Percentiles rank a stretch among this genome's conserved stretches.
Evolutionary conservation across 805 yeast genomes (phyloP).

Genomic region (Wickerhamiella brachini): DNA sequence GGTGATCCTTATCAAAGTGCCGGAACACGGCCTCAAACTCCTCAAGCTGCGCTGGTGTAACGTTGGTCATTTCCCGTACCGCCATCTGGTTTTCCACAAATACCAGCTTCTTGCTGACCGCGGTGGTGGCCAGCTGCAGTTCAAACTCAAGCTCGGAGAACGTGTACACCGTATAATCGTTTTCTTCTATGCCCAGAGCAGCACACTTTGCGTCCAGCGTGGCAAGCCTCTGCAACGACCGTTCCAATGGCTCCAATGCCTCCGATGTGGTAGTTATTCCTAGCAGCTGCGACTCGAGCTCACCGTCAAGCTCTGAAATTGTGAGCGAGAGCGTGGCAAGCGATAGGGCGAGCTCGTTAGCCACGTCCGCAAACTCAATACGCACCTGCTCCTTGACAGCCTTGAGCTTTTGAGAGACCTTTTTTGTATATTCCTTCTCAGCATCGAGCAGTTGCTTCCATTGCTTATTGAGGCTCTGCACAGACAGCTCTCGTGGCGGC

Average conservation of each 20-base stretch:
- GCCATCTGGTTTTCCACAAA: conserved; percentile 32
- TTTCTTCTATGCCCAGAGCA: conserved; percentile 28
- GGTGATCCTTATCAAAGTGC: conserved; percentile 21
- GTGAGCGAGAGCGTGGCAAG: conserved; percentile 19
- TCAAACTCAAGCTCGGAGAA: conserved; percentile 29
- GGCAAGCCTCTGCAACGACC: conserved; percentile 20
- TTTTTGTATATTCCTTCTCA: conserved; percentile 24
- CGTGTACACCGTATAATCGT: conserved; percentile 25
- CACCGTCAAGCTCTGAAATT: conserved; percentile 23
- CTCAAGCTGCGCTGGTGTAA: conserved; percentile 28
- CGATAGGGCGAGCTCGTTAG: conserved; percentile 22
- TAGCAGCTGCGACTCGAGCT: conserved; percentile 27
- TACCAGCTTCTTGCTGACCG: conserved; percentile 28
- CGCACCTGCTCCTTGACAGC: conserved; percentile 23
- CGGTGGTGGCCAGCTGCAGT: conserved; percentile 25
- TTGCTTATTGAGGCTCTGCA: conserved; percentile 20
- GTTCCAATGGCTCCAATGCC: conserved; percentile 26
- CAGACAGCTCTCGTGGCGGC: conserved; percentile 24
- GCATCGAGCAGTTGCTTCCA: conserved; percentile 24
- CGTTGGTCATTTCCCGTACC: conserved; percentile 23
- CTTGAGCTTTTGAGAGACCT: conserved; percentile 15
- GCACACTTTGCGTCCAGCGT: conserved; percentile 18
- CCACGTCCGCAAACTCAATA: conserved; percentile 23
- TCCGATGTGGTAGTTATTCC: conserved; percentile 25
- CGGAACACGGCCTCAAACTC: conserved; percentile 34